Base-by-base conservation (phyloP, 352 stramenopile genomes). In the Pythium vanterpoolii region DNA sequence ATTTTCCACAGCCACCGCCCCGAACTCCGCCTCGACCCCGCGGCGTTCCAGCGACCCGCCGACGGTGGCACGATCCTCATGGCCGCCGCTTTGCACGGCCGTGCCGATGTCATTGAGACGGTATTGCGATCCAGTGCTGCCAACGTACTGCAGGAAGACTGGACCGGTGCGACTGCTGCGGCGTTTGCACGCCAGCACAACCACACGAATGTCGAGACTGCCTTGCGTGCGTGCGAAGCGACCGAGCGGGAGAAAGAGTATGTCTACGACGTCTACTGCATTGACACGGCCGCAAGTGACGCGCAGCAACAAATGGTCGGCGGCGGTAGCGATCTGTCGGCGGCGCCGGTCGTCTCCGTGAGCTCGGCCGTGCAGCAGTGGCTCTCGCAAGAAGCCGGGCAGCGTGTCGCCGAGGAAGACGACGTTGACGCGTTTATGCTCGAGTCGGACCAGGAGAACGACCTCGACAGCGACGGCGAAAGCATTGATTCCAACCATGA, bases 401-500 rank as follows among this genome's bases (percentile, higher is more conserved):
- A 56, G 54, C 62, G 34, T 4, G 76, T 28, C 51, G 64, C 34
- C 8, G 76, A 79, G 3, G 64, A 62, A 10, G 79, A 89, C 4
- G 65, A 85, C 5, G 77, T 90, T 33, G 73, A 90, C 26, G 76
- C 91, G 61, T 86, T 89, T 45, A 80, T 93, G 71, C 76, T 90
- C 50, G 85, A 92, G 54, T 90, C 80, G 18, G 85, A 90, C 55
- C 66, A 73, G 24, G 81, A 89, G 62, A 89, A 74, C 71, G 77
- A 87, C 56, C 67, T 80, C 44, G 83, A 88, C 69, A 71, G 75
- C 44, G 74, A 90, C 63, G 89, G 79, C 56, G 80, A 88, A 31
- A 90, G 83, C 46, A 77, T 87, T 42, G 83, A 94, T 55, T 94
- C 85, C 28, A 94, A 94, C 50, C 83, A 94, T 36, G 85, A 94